Conservation (phyloP, 371 early-diverging fungal genomes). For the Circinella umbellata region DNA sequence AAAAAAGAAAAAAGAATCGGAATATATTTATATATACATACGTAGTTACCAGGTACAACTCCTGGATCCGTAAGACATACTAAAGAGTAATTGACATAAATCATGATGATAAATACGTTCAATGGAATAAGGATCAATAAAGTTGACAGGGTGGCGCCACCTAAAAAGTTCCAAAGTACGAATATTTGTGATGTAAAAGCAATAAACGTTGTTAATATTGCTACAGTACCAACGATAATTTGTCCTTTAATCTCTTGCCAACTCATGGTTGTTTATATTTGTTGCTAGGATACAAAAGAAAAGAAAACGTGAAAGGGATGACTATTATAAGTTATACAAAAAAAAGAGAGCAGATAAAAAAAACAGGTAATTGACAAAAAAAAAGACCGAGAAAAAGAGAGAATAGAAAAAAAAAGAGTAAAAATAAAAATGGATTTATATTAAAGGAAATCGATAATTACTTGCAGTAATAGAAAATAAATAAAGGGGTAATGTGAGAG, state of each 20-base stretch:
- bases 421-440: too few species aligned
- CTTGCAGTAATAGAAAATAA: too few species aligned
- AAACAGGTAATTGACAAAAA: too few species aligned
- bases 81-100: constrained; percentile 82
- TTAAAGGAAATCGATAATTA: too few species aligned
- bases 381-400: too few species aligned
- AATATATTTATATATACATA: constrained; percentile 23
- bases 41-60: constrained; percentile 73
- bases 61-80: constrained; percentile 85
- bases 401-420: too few species aligned
- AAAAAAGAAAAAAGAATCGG: too few species aligned
- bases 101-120: constrained; percentile 67
- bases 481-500: too few species aligned
- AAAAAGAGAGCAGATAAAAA: not conserved
- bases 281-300: not conserved
- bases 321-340: not conserved
- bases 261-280: constrained; percentile 11
- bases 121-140: constrained; percentile 63
- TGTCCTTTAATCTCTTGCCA: constrained; percentile 32
- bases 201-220: constrained; percentile 32
- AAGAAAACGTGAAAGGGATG: constrained; percentile 5
- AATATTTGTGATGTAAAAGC: constrained; percentile 48
- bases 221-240: constrained; percentile 34
- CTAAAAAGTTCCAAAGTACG: constrained; percentile 45
- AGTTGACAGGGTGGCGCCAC: constrained; percentile 25